phyloP scores from a whole-genome alignment of 495 filamentous ascomycete genomes.

The Podospora appendiculata region DNA sequence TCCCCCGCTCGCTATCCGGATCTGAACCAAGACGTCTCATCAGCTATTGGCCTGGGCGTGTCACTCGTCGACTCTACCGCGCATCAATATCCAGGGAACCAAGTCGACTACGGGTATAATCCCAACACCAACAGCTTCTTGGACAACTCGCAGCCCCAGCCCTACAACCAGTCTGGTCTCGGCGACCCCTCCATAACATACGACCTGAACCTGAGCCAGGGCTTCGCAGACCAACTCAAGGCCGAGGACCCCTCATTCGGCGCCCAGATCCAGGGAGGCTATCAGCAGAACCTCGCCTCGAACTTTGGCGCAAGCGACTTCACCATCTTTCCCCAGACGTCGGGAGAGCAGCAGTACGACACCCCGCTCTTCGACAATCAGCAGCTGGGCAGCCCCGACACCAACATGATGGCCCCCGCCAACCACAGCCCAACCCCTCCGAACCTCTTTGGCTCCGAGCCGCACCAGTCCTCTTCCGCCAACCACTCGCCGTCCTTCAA shows the following conservation, averaged over 20 bases:
- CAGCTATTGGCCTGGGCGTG: constrained; percentile 40
- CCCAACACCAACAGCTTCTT: constrained; percentile 27
- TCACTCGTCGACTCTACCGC: constrained; percentile 32
- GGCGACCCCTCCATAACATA: constrained; percentile 26
- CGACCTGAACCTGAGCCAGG: constrained; percentile 32
- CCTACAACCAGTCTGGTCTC: constrained; percentile 26
- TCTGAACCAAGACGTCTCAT: constrained; percentile 24
- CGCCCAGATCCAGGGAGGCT: constrained; percentile 11
- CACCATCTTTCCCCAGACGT: constrained; percentile 39
- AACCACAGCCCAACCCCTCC: constrained; percentile 56
- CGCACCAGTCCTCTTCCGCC: constrained; percentile 45
- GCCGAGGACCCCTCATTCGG: constrained; percentile 27
- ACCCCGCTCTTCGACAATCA: constrained; percentile 44
- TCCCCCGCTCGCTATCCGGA: constrained; percentile 39
- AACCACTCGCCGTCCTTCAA: constrained; percentile 51
- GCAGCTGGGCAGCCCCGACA: constrained; percentile 46
- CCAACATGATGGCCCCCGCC: constrained; percentile 63
- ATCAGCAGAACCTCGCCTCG: constrained; percentile 21
- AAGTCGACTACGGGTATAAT: constrained; percentile 30
- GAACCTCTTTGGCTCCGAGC: constrained; percentile 59
- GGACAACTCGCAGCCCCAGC: constrained; percentile 31
- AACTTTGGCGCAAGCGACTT: constrained; percentile 43
- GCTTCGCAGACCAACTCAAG: constrained; percentile 29
- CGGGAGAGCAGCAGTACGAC: constrained; percentile 37
- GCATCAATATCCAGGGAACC: constrained; percentile 23